phyloP scores from a whole-genome alignment of 257 asterid species.

The Vinca minor region DNA sequence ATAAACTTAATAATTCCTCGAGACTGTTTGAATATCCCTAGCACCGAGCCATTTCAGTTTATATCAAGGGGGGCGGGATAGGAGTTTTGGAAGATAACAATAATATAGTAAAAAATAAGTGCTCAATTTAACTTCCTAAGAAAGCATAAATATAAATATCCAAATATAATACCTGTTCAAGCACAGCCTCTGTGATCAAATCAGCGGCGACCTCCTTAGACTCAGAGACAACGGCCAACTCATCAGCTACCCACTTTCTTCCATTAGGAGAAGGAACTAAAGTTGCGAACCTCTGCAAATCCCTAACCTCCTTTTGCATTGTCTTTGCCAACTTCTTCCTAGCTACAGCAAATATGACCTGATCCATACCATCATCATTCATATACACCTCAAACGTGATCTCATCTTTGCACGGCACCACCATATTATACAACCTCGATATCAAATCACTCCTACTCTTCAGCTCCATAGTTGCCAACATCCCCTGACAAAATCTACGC shows the following conservation, averaged over 20 bases:
- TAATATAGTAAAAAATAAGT: not conserved
- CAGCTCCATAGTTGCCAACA: constrained; percentile 89
- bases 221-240: constrained; percentile 73
- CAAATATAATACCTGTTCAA: constrained; percentile 60
- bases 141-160: not conserved
- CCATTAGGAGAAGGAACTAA: constrained; percentile 62
- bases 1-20: no score
- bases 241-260: constrained; percentile 80
- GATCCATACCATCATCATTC: constrained; percentile 95
- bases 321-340: constrained; percentile 72
- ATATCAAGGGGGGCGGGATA: not conserved
- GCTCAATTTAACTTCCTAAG: not conserved
- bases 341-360: constrained; percentile 68
- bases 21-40: no score
- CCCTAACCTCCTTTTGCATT: constrained; percentile 72
- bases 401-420: constrained; percentile 89
- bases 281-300: constrained; percentile 70
- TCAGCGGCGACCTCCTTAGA: constrained; percentile 88
- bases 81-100: not conserved
- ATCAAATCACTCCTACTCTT: constrained; percentile 92
- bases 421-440: constrained; percentile 71
- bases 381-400: constrained; percentile 81
- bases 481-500: constrained; percentile 84
- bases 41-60: no score
- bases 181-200: constrained; percentile 73